These are phyloP conservation scores for Fusarium tricinctum DNA, from an alignment of 2,329 filamentous ascomycete species.

Conservation along the genomic window DNA sequence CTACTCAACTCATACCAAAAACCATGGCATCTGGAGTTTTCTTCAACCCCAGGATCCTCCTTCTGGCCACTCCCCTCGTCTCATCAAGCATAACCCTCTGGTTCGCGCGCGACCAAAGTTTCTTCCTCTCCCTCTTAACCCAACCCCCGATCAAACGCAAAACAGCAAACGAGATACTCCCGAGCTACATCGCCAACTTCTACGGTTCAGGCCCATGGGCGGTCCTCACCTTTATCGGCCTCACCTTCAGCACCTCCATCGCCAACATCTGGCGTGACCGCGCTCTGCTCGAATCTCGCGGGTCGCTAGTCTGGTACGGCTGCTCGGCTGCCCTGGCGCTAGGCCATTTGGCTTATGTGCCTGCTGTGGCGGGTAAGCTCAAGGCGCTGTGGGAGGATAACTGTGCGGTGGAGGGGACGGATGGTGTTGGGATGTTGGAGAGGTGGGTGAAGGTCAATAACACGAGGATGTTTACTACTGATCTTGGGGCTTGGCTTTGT, in stretches of 20 bases:
- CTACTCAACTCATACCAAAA: neutral
- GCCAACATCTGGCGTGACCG: slow-evolving; percentile 47
- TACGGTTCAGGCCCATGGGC: slow-evolving; percentile 55
- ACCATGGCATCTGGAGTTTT: slow-evolving; percentile 57
- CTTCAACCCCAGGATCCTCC: slow-evolving; percentile 55
- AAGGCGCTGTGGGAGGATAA: slow-evolving; percentile 50
- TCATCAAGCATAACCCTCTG: slow-evolving; percentile 63
- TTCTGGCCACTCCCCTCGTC: slow-evolving; percentile 62
- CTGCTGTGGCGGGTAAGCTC: slow-evolving; percentile 53
- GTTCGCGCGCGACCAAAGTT: slow-evolving; percentile 61
- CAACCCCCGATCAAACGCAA: slow-evolving; percentile 47
- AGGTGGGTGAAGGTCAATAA: slow-evolving; percentile 53
- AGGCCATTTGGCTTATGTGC: slow-evolving; percentile 54
- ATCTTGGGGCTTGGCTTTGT: slow-evolving; percentile 54
- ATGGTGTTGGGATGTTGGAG: slow-evolving; percentile 51
- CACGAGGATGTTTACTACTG: slow-evolving; percentile 53
- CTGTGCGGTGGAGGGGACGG: slow-evolving; percentile 36
- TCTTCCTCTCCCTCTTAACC: slow-evolving; percentile 58
- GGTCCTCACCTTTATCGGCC: slow-evolving; percentile 54
- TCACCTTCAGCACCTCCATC: slow-evolving; percentile 53
- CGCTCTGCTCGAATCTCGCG: slow-evolving; percentile 43
- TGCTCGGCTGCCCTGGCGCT: slow-evolving; percentile 51
- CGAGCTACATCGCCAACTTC: slow-evolving; percentile 59
- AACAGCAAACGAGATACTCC: slow-evolving; percentile 56
- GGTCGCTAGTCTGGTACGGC: slow-evolving; percentile 53